A percentile compares a stretch with the other conserved stretches of the same genome.
Conservation (phyloP, 2,329 filamentous ascomycete genomes). For the Penicillium olsonii region DNA sequence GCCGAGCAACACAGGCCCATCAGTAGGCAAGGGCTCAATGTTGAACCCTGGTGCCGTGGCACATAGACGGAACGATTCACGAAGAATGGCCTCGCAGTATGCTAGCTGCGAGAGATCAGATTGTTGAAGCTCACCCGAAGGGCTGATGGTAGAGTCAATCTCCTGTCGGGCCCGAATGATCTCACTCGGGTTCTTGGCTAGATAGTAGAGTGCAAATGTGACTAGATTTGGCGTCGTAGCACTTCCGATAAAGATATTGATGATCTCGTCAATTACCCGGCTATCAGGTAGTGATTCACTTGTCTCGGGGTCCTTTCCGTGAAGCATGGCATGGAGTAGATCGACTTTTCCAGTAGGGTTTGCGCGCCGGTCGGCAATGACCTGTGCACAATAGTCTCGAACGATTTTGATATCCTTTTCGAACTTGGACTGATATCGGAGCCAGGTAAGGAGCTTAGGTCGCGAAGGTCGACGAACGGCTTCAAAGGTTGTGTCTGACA, state of each 20-base stretch:
- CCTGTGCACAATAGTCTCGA: slow-evolving; percentile 56
- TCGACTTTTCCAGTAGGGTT: slow-evolving; percentile 61
- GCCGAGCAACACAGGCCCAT: slow-evolving; percentile 53
- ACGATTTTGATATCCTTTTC: slow-evolving; percentile 56
- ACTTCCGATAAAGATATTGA: slow-evolving; percentile 65
- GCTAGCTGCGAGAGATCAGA: slow-evolving; percentile 42
- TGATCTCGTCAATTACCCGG: slow-evolving; percentile 67
- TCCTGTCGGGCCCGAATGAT: slow-evolving; percentile 66
- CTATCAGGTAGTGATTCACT: slow-evolving; percentile 59
- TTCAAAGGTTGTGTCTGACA: slow-evolving; percentile 59
- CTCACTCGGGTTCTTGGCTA: slow-evolving; percentile 63
- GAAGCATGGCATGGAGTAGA: slow-evolving; percentile 61
- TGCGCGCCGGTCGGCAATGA: slow-evolving; percentile 59
- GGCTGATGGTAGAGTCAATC: slow-evolving; percentile 54
- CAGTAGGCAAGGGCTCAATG: slow-evolving; percentile 53
- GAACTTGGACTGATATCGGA: slow-evolving; percentile 57
- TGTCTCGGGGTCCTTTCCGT: slow-evolving; percentile 62
- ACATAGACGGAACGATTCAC: slow-evolving; percentile 64
- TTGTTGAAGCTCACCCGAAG: slow-evolving; percentile 13
- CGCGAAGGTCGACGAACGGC: slow-evolving; percentile 58
- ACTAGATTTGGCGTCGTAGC: slow-evolving; percentile 71
- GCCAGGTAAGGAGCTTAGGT: slow-evolving; percentile 54
- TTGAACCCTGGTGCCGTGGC: slow-evolving; percentile 60
- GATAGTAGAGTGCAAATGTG: slow-evolving; percentile 65
- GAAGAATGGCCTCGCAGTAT: slow-evolving; percentile 64